Conservation (phyloP, 2,329 filamentous ascomycete genomes). For the Arthrobotrys entomopaga region DNA sequence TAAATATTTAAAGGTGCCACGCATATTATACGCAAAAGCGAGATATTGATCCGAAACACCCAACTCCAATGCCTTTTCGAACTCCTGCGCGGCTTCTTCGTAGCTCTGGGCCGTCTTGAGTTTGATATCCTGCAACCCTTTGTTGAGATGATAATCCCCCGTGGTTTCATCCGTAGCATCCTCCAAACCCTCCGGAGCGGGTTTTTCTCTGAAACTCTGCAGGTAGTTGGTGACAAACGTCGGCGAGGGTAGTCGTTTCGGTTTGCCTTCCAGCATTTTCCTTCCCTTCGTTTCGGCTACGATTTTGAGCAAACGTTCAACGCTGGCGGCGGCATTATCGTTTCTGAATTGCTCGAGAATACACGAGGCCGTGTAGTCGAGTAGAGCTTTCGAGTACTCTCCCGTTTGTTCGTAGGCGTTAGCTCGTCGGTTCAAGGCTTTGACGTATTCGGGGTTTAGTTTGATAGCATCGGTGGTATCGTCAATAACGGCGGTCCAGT, state of each 20-base stretch:
- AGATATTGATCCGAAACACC: conserved; percentile 83
- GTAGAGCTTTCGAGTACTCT: conserved; percentile 89
- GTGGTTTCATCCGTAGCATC: conserved; percentile 81
- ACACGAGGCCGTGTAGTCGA: conserved; percentile 98
- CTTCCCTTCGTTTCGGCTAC: conserved; percentile 95
- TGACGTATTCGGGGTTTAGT: conserved; percentile 95
- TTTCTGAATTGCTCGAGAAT: conserved; percentile 99
- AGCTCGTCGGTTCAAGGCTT: conserved; percentile 94
- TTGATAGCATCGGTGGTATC: conserved; percentile 94
- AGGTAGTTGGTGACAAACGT: conserved; percentile 99
- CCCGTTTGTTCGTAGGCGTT: conserved; percentile 95
- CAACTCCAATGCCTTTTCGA: conserved; percentile 86
- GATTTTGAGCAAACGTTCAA: conserved; percentile 94
- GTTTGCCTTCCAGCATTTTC: conserved; percentile 81
- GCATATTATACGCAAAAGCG: conserved; percentile 93
- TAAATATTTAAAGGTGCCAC: conserved; percentile 93
- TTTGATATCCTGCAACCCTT: conserved; percentile 81
- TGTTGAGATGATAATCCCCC: conserved; percentile 85
- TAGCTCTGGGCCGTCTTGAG: conserved; percentile 87
- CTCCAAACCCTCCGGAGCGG: conserved; percentile 81
- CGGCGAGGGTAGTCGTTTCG: conserved; percentile 88
- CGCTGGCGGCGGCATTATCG: conserved; percentile 84
- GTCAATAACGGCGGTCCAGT: conserved; percentile 96
- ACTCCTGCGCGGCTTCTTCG: conserved; percentile 83
- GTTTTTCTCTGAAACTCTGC: conserved; percentile 91